Base-by-base conservation (phyloP, 2,329 filamentous ascomycete species). In the Fusarium sp. region DNA sequence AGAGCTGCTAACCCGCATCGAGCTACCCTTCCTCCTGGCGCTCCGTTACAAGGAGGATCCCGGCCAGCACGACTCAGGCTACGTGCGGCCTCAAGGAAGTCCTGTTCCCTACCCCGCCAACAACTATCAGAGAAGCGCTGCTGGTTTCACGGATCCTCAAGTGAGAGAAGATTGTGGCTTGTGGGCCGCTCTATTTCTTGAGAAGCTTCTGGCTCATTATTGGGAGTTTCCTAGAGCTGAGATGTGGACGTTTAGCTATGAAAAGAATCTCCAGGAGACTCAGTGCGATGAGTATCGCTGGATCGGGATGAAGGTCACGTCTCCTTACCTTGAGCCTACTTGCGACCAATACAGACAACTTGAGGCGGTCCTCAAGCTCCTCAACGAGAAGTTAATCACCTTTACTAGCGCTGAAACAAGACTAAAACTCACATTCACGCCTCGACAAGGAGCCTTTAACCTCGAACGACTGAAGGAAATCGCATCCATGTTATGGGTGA, bases 291-390 rank as follows among this genome's bases (percentile, higher is more conserved):
- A 66, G 20, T 75, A 65, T 47, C 42, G 50, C 16, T 77, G 73
- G 73, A 16, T 74, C 14, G 69, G 69, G 5, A 57, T 77, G 5
- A 74, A 63, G 36, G 58, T 73, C 31, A 65, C 27, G 45, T 77
- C 73, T 40, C 70, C 74, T 18, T 52, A 20, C 18, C 47, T 52
- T 29, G 47, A 31, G 4, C 27, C 47, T 31, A 29, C 18, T 13
- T 3, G 31, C 47, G 18, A 31, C 10, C 47, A 31, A n/a, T n/a
- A 31, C 6, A 52, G 47, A 20, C 45, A 63, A 6, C 31, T 68
- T 4, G 6, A 42, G 6, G 38, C 25, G 11, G 45, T 70, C 8
- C 52, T 74, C 20, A 9, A 25, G 5, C 47, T 74, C 13, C 47
- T 77, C 6, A 56, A 57, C 29, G 50, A 27, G 16, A n/a, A 29